These are phyloP conservation scores for Cadophora sp. DNA, from an alignment of 2,329 filamentous ascomycete species.

Conservation along the genomic window DNA sequence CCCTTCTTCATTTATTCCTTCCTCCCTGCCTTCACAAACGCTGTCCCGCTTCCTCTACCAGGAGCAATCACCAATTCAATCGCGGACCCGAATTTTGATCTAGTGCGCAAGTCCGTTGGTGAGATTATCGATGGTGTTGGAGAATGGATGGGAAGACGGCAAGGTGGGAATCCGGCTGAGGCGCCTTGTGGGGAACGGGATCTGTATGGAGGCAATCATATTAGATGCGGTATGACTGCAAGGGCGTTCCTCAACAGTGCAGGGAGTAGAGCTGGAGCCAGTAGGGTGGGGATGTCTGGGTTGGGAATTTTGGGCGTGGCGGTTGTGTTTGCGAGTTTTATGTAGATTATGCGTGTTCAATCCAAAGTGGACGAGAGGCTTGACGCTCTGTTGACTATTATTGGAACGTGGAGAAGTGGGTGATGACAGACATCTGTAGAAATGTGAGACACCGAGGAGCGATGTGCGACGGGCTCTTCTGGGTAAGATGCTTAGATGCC, in stretches of 20 bases:
- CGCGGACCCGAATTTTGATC: conserved; percentile 10
- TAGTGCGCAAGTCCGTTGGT: background rate
- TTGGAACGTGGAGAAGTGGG: background rate
- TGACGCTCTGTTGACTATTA: background rate
- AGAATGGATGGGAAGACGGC: background rate
- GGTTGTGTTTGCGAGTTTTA: background rate
- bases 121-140: background rate
- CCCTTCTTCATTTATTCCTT: background rate
- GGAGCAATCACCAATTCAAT: background rate
- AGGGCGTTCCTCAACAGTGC: background rate
- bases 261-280: background rate
- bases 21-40: background rate
- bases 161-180: background rate
- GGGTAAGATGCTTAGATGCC: background rate
- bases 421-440: background rate
- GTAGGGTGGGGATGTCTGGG: background rate
- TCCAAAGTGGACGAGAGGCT: background rate
- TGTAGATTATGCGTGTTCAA: background rate
- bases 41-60: background rate
- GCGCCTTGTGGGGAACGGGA: too few species aligned
- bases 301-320: background rate
- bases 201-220: background rate
- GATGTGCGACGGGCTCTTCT: background rate
- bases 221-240: background rate
- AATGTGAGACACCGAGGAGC: background rate